Base-by-base conservation (phyloP, 2,329 filamentous ascomycete genomes). In the Ciborinia camelliae region DNA sequence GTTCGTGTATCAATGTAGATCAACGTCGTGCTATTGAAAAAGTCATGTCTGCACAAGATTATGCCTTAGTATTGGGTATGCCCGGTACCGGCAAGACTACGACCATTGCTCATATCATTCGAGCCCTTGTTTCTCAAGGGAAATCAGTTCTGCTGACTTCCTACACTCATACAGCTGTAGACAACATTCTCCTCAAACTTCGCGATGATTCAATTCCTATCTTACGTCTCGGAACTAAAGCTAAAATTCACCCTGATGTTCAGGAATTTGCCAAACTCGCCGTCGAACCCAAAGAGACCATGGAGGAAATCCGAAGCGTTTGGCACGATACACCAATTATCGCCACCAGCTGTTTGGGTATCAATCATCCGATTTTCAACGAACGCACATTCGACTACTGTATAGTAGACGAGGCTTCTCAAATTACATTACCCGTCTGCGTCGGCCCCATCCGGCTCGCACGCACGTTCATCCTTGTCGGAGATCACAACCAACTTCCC, bases 51-150 rank as follows among this genome's bases (percentile, higher is more conserved):
- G 94, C 95, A 3, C 86, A 90, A 70, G 93, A 99, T 78, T 99
- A 98, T 76, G 94, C 95, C 9, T 82, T 99, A n/a, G 93, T 99
- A 15, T 85, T 99, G 26, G 95, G 95, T 35, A 99, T 99, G 95
- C 95, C 95, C 1, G 95, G 95, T 9, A 99, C 95, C 0, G 95
- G 95, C 65, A 99, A 99, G 77, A 99, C 95, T 3, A 99, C 95
- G 0, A 99, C 95, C 0, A 98, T 99, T 73, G 92, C 94, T 6
- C 93, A 98, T 75, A 97, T 99, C 71, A 98, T 99, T 72, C 88
- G 91, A 52, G 91, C 94, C 0, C 81, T 99, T 37, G 89, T 95
- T 6, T 87, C 89, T 0, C 91, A 96, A 75, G 90, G 92, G 14
- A 98, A 98, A 78, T 96, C 90, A 64, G 92, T 99, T 18, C 81